Evolutionary conservation across 352 stramenopile species (phyloP).

Genomic region (Phytophthora syringae): DNA sequence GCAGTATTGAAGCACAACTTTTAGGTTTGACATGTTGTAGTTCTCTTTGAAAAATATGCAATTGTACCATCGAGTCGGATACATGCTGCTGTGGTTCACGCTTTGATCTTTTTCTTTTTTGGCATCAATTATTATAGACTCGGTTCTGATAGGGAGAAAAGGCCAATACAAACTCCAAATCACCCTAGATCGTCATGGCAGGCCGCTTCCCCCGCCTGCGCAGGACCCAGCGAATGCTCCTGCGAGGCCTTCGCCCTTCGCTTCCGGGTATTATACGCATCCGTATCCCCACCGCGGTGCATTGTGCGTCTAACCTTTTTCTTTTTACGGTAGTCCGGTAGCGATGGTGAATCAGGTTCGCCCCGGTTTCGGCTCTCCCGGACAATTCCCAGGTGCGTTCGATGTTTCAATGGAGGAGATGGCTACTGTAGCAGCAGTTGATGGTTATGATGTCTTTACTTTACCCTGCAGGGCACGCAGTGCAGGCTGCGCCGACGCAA

Average conservation of each 20-base stretch:
- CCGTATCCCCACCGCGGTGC: background rate
- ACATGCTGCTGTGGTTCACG: too few species aligned
- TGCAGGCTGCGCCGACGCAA: slow-evolving; percentile 58
- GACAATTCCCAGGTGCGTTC: slow-evolving; percentile 32
- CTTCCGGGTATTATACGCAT: slow-evolving; percentile 36
- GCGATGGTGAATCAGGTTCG: slow-evolving; percentile 50
- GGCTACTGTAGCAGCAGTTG: too few species aligned
- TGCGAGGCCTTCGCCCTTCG: slow-evolving; percentile 30
- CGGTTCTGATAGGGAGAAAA: slow-evolving; percentile 6
- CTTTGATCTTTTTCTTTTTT: too few species aligned
- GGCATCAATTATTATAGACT: too few species aligned
- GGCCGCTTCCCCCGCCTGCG: slow-evolving; percentile 14
- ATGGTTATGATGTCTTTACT: too few species aligned
- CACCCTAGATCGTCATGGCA: slow-evolving; percentile 18
- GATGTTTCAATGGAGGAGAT: too few species aligned
- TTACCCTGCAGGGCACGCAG: slow-evolving; percentile 41
- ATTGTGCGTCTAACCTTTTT: slow-evolving; percentile 3
- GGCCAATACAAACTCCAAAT: slow-evolving; percentile 1
- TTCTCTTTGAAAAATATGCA: background rate
- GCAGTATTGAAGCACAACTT: background rate
- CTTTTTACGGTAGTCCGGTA: slow-evolving; percentile 49
- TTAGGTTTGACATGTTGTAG: background rate
- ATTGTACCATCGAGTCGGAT: too few species aligned
- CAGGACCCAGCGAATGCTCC: slow-evolving; percentile 12
- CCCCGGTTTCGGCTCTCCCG: slow-evolving; percentile 24